Evolutionary conservation across 2,329 filamentous ascomycete species (phyloP), one percentile per base, ranked within the genome.

Genomic region (Phaeosphaeria sp.): DNA sequence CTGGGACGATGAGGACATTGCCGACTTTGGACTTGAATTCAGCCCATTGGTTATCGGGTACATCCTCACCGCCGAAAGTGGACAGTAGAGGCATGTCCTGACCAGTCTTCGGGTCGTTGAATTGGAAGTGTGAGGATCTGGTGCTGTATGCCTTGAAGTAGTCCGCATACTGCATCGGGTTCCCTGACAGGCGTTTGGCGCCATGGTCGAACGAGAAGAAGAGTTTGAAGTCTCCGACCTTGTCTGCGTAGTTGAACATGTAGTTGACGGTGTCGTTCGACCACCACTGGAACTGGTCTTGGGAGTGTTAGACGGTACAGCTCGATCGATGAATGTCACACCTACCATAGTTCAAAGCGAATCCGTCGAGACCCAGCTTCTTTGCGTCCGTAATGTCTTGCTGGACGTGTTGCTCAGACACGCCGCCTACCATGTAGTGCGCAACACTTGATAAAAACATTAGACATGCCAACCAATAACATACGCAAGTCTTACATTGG

Each of bases 141-240:
- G 25, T 49, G 6, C 60, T 60, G 23, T 74, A 74, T 0, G 60
- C 41, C 4, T 65, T 49, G 21, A 77, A 60, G 41, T 73, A 66
- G 9, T 63, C 55, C 1, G 69, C 58, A 55, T 75, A 75, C 2
- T 72, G 51, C 7, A 59, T 52, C 4, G 73, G 71, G 23, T 68
- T 46, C 6, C 48, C 55, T 11, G 52, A 64, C 59, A 70, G 60
- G 36, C 65, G 50, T 17, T 58, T 57, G 6, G 59, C 52, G 36
- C 58, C 65, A 60, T 74, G 72, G 50, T 77, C 75, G 50, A 77
- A 77, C n/a, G 71, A 75, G 58, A 78, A 77, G 64, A 77, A 77
- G 22, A 78, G 67, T 7, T 67, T 63, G 57, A 78, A 77, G 39
- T 10, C 47, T 18, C 62, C 66, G 10, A 67, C 60, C 1, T 65